Base-by-base conservation (phyloP, 176 grass and related monocot genomes). In the Otatea glauca region DNA sequence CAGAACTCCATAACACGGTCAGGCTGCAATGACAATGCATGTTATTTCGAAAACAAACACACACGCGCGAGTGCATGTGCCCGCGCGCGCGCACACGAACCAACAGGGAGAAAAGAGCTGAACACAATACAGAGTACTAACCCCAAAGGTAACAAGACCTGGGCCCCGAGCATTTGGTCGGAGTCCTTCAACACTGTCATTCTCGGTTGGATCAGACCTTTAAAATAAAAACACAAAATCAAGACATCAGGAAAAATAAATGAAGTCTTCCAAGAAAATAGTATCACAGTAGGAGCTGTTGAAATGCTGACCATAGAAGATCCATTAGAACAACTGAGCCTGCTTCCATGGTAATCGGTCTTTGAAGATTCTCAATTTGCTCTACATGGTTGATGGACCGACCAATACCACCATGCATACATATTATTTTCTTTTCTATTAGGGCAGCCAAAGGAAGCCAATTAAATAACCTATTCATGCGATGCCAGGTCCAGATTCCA, bases 1-100 rank as follows among this genome's bases (percentile, higher is more conserved):
- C 97, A 99, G 81, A 99, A 99, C 87, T 99, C 97, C 97, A 96
- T 96, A 75, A 99, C 97, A 81, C 93, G 86, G 29, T 99, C 97
- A 84, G 96, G 96, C 96, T 99, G 92, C n/a, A 70, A 29, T 42
- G 54, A 92, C 2, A 78, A 59, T 34, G 25, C 17, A 61, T 4
- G 2, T 73, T 61, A 83, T 24, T 81, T 37, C 56, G 53, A 47
- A 86, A 75, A 67, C 23, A 9, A 37, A 37, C 35, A 37, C 34
- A 34, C 35, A 29, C 29, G 29, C 29, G 29, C 1, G 29, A 29
- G 29, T 0, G 5, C 39, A 1, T 5, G 0, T 5, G 35, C 35
- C 0, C 39, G 1, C 39, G 7, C 39, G 7, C 39, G 1, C 39
- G 0, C 65, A 66, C 27, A 24, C 13, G 25, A 60, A 68, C 43